Percentiles rank a stretch among this genome's conserved stretches.
phyloP scores from a whole-genome alignment of 305 asterid genomes.

The Petunia hybrid region DNA sequence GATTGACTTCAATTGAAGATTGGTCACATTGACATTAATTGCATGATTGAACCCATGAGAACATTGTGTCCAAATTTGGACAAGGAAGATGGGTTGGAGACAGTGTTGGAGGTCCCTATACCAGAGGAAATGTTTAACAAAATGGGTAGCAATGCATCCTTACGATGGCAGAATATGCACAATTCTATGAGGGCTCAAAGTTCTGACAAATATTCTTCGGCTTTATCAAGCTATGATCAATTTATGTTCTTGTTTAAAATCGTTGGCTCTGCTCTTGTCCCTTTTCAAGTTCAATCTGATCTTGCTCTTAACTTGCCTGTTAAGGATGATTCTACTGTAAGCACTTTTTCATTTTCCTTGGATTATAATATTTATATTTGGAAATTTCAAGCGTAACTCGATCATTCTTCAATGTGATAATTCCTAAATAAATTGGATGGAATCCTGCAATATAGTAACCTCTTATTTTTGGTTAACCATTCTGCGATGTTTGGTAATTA shows the following conservation, averaged over 20 bases:
- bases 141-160: slow-evolving; percentile 49
- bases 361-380: not conserved
- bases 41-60: slow-evolving; percentile 54
- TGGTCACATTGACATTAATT: not conserved
- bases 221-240: slow-evolving; percentile 66
- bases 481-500: too few relatives aligned
- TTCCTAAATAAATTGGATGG: too few relatives aligned
- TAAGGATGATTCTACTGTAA: slow-evolving; percentile 65
- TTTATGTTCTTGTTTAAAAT: slow-evolving; percentile 75
- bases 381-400: not conserved
- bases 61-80: slow-evolving; percentile 82
- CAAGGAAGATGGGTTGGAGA: slow-evolving; percentile 76
- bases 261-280: slow-evolving; percentile 77
- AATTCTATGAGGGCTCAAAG: slow-evolving; percentile 65
- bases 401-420: not conserved
- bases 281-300: slow-evolving; percentile 64
- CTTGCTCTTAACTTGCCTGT: slow-evolving; percentile 52
- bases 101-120: slow-evolving; percentile 86
- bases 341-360: slow-evolving; percentile 23
- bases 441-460: too few relatives aligned
- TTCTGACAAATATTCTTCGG: slow-evolving; percentile 47
- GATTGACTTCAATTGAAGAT: not conserved
- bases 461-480: too few relatives aligned
- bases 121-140: slow-evolving; percentile 85
- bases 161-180: slow-evolving; percentile 86